Conservation (phyloP, 1,139 yeast genomes). For the Yamadazyma blattariae region DNA sequence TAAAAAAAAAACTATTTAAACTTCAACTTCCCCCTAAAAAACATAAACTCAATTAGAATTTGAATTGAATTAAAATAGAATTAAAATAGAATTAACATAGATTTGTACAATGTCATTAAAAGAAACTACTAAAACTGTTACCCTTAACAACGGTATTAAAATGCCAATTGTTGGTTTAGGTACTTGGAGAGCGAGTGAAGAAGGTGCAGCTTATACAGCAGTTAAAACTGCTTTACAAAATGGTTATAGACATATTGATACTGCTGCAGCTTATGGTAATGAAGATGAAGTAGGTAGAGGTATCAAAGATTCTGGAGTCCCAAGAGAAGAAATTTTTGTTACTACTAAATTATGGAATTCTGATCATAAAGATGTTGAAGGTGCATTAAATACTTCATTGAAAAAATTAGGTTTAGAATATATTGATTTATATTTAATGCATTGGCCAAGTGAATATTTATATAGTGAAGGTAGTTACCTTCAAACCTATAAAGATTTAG, state of each 20-base stretch:
- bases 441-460: slow-evolving; percentile 60
- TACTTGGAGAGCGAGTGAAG: slow-evolving; percentile 66
- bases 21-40: too few relatives aligned
- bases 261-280: slow-evolving; percentile 69
- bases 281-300: slow-evolving; percentile 68
- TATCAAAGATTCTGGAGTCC: slow-evolving; percentile 64
- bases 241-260: slow-evolving; percentile 81
- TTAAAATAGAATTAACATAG: too few relatives aligned
- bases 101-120: slow-evolving; percentile 15
- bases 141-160: slow-evolving; percentile 60
- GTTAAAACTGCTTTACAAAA: slow-evolving; percentile 61
- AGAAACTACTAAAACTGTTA: slow-evolving; percentile 23
- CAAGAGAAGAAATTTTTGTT: slow-evolving; percentile 69
- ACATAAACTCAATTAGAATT: too few relatives aligned
- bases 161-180: slow-evolving; percentile 78
- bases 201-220: slow-evolving; percentile 56
- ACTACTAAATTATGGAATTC: slow-evolving; percentile 82
- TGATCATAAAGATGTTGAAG: slow-evolving; percentile 56
- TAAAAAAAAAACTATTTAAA: too few relatives aligned
- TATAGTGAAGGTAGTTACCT: slow-evolving; percentile 50
- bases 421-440: slow-evolving; percentile 80
- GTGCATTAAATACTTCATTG: slow-evolving; percentile 62
- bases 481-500: slow-evolving; percentile 71
- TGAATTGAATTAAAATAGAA: too few relatives aligned
- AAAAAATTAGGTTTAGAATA: slow-evolving; percentile 72